These are phyloP conservation scores for Tilletia indica DNA, from an alignment of 1,284 basidiomycete genomes.

Conservation along the genomic window DNA sequence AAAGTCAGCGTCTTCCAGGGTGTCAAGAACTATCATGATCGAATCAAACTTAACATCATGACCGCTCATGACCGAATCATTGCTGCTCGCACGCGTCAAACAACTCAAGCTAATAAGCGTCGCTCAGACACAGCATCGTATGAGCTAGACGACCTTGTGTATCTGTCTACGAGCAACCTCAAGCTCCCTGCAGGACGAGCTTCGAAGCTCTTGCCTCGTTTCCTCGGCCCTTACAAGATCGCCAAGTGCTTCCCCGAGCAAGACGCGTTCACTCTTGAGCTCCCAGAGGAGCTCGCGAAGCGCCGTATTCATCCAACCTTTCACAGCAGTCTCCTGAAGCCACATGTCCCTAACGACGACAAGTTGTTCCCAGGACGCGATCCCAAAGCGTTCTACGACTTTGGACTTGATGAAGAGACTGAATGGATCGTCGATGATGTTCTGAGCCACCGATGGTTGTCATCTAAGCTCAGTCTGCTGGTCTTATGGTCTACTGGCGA, in stretches of 20 bases:
- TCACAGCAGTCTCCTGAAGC: conserved; percentile 4
- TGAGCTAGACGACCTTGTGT: neutral
- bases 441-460: neutral
- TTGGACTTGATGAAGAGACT: neutral
- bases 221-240: neutral
- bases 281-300: neutral
- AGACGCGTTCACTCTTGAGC: conserved; percentile 12
- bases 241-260: neutral
- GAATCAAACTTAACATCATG: conserved; percentile 10
- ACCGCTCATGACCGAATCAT: conserved; percentile 7
- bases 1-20: neutral
- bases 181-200: conserved; percentile 10
- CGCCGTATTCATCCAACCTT: conserved; percentile 4
- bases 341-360: conserved; percentile 2
- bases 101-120: neutral
- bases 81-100: neutral
- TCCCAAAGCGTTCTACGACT: conserved; percentile 15
- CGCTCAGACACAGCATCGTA: neutral
- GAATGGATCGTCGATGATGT: conserved; percentile 6
- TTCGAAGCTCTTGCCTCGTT: neutral
- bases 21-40: neutral
- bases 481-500: conserved; percentile 10
- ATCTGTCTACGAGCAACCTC: conserved; percentile 4
- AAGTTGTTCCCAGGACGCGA: conserved; percentile 10
- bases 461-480: neutral